These are phyloP conservation scores for Ceratocystiopsis brevicomis DNA, from an alignment of 2,329 filamentous ascomycete genomes.

Conservation along the genomic window DNA sequence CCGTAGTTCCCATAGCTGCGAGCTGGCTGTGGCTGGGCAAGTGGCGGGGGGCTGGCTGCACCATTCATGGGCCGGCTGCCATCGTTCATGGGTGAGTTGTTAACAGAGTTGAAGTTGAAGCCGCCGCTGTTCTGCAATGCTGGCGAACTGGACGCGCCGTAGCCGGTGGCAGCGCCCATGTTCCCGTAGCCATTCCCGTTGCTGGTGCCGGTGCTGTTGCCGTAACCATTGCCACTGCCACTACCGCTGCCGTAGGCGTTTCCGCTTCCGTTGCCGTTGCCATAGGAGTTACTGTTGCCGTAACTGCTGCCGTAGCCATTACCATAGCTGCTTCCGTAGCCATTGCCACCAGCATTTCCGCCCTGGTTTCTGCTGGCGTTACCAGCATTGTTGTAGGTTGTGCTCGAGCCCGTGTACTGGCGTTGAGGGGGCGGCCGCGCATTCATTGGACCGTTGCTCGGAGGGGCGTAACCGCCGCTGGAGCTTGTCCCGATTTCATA, in stretches of 20 bases:
- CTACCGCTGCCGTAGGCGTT: too few relatives aligned
- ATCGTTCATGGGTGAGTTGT: slow-evolving; percentile 6
- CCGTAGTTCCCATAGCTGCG: slow-evolving; percentile 6
- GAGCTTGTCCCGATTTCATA: background rate
- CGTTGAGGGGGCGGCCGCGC: slow-evolving; percentile 14
- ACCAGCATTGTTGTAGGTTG: slow-evolving; percentile 3
- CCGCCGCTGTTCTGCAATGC: slow-evolving; percentile 7
- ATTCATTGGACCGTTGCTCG: slow-evolving; percentile 1
- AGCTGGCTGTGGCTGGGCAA: slow-evolving; percentile 7
- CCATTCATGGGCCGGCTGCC: slow-evolving; percentile 5
- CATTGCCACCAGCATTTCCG: background rate
- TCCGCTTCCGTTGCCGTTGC: background rate
- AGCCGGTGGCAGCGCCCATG: background rate
- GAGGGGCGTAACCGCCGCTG: background rate
- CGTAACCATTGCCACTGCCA: too few relatives aligned
- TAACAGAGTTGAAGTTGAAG: slow-evolving; percentile 9
- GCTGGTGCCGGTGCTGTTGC: too few relatives aligned
- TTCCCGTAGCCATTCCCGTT: background rate
- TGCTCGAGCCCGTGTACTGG: slow-evolving; percentile 13
- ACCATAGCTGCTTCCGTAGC: background rate
- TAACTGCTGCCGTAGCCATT: slow-evolving; percentile 1
- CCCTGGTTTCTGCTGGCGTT: background rate
- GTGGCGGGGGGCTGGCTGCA: slow-evolving; percentile 4
- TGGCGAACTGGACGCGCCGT: slow-evolving; percentile 3
- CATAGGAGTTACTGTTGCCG: slow-evolving; percentile 1